Evolutionary conservation across 169 alveolate species (phyloP).

Genomic region (Plasmodium inui): DNA sequence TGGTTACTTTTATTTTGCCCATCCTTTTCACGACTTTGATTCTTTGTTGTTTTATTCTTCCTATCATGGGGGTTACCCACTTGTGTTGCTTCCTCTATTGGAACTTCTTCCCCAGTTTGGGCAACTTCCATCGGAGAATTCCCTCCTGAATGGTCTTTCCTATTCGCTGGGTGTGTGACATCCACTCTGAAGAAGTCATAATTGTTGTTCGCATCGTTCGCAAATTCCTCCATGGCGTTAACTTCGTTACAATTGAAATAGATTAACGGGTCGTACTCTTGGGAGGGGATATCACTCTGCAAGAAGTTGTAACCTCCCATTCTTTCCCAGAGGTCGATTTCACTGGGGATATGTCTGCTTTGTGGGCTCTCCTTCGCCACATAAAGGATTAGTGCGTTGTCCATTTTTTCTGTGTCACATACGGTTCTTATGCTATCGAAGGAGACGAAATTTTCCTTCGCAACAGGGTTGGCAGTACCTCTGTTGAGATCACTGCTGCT

Average conservation of each 20-base stretch:
- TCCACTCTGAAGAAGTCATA: slow-evolving; percentile 9
- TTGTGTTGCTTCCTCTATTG: neutral
- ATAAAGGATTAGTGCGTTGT: slow-evolving; percentile 24
- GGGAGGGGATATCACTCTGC: slow-evolving; percentile 20
- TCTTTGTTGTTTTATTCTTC: neutral
- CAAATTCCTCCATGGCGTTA: neutral
- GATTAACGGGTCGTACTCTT: slow-evolving; percentile 31
- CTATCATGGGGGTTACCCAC: neutral
- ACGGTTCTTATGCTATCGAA: slow-evolving; percentile 20
- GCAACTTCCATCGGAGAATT: neutral
- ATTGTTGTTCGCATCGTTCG: neutral
- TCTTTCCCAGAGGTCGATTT: neutral
- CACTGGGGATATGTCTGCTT: neutral
- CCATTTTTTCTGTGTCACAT: slow-evolving; percentile 15
- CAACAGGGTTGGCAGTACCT: neutral
- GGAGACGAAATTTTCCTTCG: slow-evolving; percentile 13
- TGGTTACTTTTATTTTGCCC: neutral
- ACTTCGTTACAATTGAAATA: slow-evolving; percentile 41
- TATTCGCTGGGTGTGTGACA: neutral
- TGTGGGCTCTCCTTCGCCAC: neutral
- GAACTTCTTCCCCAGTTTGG: neutral
- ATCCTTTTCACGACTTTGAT: neutral
- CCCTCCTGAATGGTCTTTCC: neutral
- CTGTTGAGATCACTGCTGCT: neutral
- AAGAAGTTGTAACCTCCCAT: slow-evolving; percentile 22